A percentile compares a stretch with the other conserved stretches of the same genome.
phyloP scores from a whole-genome alignment of 78 protist genomes.

The Capsaspora owczarzaki region DNA sequence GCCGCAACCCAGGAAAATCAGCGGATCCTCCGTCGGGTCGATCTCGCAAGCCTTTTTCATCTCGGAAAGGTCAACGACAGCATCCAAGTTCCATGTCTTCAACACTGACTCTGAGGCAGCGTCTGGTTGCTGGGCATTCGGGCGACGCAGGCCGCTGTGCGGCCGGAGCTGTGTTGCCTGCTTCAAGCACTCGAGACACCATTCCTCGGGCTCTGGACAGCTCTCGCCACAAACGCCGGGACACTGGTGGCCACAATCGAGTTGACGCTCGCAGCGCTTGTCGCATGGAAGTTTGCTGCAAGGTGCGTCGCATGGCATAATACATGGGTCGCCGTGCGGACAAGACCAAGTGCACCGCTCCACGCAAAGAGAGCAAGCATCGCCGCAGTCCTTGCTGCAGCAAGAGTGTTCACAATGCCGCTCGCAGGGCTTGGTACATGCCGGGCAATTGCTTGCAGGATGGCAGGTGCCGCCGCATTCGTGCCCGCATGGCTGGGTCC shows the following conservation, averaged over 20 bases:
- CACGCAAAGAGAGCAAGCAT: neutral
- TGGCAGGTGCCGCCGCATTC: neutral
- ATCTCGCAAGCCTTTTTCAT: neutral
- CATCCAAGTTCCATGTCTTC: no score
- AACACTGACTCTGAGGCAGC: no score
- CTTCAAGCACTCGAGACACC: neutral
- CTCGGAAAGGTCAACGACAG: neutral
- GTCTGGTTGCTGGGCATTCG: no score
- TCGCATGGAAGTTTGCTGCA: neutral
- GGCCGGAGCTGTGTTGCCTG: neutral
- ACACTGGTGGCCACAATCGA: neutral
- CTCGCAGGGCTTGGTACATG: neutral
- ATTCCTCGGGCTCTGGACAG: neutral
- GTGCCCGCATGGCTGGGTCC: no score
- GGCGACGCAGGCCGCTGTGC: no score
- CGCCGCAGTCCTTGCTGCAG: neutral
- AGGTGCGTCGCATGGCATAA: neutral
- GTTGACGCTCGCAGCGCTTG: neutral
- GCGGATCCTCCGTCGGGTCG: neutral
- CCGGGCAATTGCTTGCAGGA: neutral
- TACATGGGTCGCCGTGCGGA: neutral
- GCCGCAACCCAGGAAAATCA: neutral
- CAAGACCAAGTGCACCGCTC: neutral
- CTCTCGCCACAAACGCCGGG: neutral
- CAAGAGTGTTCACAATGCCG: neutral